Evolutionary conservation across 2,329 filamentous ascomycete genomes (phyloP).

Genomic region (Amphichorda felina): DNA sequence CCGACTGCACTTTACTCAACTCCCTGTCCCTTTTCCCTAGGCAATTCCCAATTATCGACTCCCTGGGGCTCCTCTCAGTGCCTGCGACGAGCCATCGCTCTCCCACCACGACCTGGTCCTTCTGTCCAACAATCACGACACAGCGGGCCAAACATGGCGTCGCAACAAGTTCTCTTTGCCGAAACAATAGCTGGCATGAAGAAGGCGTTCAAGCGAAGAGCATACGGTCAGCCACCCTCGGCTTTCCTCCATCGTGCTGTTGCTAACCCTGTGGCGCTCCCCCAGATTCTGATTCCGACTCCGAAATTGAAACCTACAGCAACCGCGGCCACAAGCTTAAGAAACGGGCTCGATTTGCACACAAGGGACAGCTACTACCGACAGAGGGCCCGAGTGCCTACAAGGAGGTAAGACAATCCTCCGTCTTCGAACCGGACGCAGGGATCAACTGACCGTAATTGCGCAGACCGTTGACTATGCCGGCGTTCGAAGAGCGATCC

Average conservation of each 20-base stretch:
- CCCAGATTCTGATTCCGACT: constrained; percentile 68
- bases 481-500: constrained; percentile 60
- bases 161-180: constrained; percentile 49
- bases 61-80: too few relatives aligned
- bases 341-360: constrained; percentile 60
- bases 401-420: constrained; percentile 48
- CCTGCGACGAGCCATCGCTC: too few relatives aligned
- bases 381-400: constrained; percentile 56
- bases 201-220: constrained; percentile 52
- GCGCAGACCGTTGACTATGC: constrained; percentile 58
- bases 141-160: constrained; percentile 20
- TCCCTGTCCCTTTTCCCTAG: background rate
- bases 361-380: constrained; percentile 56
- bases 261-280: constrained; percentile 9
- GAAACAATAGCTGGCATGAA: constrained; percentile 59
- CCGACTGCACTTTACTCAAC: background rate
- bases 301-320: constrained; percentile 54
- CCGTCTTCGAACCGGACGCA: background rate
- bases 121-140: too few relatives aligned
- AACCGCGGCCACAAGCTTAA: constrained; percentile 75
- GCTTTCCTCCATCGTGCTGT: background rate
- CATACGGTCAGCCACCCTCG: constrained; percentile 37
- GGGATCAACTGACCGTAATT: constrained; percentile 11
- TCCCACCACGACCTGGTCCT: too few relatives aligned
- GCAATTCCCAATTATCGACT: background rate